These are phyloP conservation scores for Magnolia sinica DNA, from an alignment of 164 flowering plant species.

Conservation along the genomic window DNA sequence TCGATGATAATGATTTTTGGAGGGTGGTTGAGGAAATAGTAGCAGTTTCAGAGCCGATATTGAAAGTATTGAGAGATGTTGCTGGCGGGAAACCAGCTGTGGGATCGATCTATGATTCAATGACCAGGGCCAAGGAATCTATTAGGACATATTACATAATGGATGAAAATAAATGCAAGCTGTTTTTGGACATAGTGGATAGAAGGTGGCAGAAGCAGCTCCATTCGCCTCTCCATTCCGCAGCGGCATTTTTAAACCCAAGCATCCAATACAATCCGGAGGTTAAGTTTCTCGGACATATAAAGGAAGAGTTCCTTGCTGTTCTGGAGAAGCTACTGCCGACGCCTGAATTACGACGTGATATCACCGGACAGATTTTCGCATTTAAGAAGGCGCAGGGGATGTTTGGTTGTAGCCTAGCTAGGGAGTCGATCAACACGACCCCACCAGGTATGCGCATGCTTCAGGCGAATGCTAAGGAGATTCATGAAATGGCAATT, in stretches of 20 bases:
- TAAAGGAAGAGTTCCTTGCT: conserved; percentile 68
- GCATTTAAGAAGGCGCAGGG: conserved; percentile 64
- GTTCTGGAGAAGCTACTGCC: conserved; percentile 82
- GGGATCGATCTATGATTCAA: conserved; percentile 73
- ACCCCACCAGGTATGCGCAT: conserved; percentile 78
- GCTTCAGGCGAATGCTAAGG: conserved; percentile 22
- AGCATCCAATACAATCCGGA: conserved; percentile 85
- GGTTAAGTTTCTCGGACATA: conserved; percentile 51
- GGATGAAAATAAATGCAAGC: conserved; percentile 90
- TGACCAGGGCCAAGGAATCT: conserved; percentile 89
- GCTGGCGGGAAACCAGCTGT: conserved; percentile 80
- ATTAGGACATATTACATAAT: conserved; percentile 87
- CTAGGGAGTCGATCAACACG: conserved; percentile 73
- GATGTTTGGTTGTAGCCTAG: conserved; percentile 79
- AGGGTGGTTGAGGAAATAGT: conserved; percentile 79
- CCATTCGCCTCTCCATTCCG: conserved; percentile 85
- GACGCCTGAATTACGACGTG: conserved; percentile 69
- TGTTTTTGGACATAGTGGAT: conserved; percentile 76
- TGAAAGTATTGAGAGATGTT: conserved; percentile 79
- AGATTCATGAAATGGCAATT: neutral
- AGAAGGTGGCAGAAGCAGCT: conserved; percentile 80
- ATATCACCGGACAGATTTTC: conserved; percentile 70
- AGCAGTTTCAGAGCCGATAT: conserved; percentile 82
- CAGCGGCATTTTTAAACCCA: conserved; percentile 91
- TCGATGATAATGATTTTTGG: conserved; percentile 87